Evolutionary conservation across 164 flowering plant genomes (phyloP).

Genomic region (Piper betle): DNA sequence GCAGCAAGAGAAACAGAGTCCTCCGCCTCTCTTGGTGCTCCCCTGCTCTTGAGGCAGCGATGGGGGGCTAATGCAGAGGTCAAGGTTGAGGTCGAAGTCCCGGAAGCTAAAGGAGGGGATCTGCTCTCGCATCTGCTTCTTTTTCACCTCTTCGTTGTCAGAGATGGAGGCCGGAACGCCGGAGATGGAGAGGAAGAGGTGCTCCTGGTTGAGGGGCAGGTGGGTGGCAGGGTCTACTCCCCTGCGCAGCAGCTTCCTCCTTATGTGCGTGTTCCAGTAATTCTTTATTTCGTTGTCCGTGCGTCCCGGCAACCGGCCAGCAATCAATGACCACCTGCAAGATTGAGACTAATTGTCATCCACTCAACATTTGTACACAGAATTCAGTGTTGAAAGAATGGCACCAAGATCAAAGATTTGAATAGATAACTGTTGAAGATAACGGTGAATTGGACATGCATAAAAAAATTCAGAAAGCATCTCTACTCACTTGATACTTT

Average conservation of each 20-base stretch:
- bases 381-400: no score
- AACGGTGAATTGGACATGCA: no score
- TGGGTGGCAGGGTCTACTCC: constrained; percentile 83
- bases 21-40: constrained; percentile 23
- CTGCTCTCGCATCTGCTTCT: constrained; percentile 14
- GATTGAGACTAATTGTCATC: background rate
- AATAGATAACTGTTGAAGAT: no score
- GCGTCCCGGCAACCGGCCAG: constrained; percentile 76
- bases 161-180: constrained; percentile 35
- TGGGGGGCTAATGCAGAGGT: constrained; percentile 78
- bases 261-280: constrained; percentile 84
- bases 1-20: constrained; percentile 55
- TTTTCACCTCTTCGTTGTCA: constrained; percentile 19
- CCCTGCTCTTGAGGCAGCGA: constrained; percentile 17
- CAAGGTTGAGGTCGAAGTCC: constrained; percentile 73
- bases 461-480: no score
- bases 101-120: background rate
- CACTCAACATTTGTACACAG: no score
- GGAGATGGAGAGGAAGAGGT: constrained; percentile 7
- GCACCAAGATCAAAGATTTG: no score
- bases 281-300: constrained; percentile 87
- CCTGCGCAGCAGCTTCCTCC: constrained; percentile 61
- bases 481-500: no score
- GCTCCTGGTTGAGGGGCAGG: constrained; percentile 38
- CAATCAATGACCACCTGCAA: constrained; percentile 36